Percentiles rank a stretch among this genome's conserved stretches.
Evolutionary conservation across 805 yeast genomes (phyloP).

Genomic region (Yarrowia sp.): DNA sequence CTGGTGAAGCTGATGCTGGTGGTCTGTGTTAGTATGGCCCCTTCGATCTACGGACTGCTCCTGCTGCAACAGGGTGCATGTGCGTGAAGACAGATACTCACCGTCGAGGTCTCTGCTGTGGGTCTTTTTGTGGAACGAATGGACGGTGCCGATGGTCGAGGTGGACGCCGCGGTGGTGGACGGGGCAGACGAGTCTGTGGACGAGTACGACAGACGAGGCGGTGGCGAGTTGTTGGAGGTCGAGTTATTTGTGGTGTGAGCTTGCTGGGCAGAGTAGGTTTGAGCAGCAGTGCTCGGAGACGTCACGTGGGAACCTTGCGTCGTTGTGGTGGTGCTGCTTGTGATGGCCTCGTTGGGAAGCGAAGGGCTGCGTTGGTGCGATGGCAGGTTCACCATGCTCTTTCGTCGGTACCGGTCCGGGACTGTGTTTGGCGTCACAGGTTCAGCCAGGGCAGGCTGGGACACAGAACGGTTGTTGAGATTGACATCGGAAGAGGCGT

Average conservation of each 20-base stretch:
- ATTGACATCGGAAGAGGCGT: conserved; percentile 3
- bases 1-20: background rate
- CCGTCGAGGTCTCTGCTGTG: conserved; percentile 1
- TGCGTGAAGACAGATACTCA: background rate
- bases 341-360: background rate
- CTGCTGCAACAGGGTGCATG: too few species aligned
- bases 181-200: conserved; percentile 18
- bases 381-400: conserved; percentile 20
- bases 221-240: conserved; percentile 4
- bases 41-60: too few species aligned
- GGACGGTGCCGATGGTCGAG: conserved; percentile 4
- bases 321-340: background rate
- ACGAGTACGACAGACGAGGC: conserved; percentile 11
- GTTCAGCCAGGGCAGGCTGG: background rate
- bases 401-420: conserved; percentile 18
- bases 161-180: conserved; percentile 18
- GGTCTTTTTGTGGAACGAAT: conserved; percentile 6
- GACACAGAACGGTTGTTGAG: conserved; percentile 1
- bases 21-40: background rate
- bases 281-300: background rate
- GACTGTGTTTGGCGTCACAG: background rate
- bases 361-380: conserved; percentile 11
- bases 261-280: conserved; percentile 12
- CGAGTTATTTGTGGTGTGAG: background rate
- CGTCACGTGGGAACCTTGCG: conserved; percentile 20